phyloP scores from a whole-genome alignment of 257 asterid genomes.

The Forsythia viridissima region DNA sequence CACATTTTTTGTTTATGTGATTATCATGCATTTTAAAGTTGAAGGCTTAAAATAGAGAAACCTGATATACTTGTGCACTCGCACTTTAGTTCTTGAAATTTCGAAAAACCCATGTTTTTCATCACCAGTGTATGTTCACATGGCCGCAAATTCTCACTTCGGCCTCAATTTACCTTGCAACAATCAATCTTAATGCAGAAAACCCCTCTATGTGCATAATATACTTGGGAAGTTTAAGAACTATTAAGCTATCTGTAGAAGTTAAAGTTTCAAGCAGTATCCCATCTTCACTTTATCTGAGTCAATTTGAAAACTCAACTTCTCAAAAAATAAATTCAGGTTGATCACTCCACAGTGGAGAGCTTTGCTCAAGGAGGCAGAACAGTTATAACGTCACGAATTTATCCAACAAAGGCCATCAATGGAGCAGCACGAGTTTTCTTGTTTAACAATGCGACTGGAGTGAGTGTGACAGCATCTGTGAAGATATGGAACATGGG shows the following conservation, averaged over 20 bases:
- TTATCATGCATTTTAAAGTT: not conserved
- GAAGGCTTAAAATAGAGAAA: no score
- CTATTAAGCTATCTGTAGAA: no score
- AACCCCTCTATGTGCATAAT: no score
- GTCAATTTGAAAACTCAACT: not conserved
- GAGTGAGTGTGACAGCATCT: conserved; percentile 53
- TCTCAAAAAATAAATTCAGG: conserved; percentile 31
- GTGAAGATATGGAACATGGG: conserved; percentile 69
- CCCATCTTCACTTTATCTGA: no score
- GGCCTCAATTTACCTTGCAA: no score
- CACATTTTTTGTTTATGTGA: not conserved
- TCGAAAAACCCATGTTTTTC: no score
- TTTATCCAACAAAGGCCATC: conserved; percentile 76
- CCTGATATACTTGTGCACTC: no score
- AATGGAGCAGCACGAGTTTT: conserved; percentile 57
- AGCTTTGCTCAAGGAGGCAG: conserved; percentile 94
- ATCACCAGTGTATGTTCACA: no score
- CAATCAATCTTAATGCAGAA: no score
- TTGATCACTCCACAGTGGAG: conserved; percentile 86
- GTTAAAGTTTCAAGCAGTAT: not conserved
- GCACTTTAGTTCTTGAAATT: no score
- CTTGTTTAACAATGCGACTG: conserved; percentile 82
- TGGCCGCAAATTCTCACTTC: no score
- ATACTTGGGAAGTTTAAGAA: not conserved
- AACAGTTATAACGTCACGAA: conserved; percentile 67